Conservation (phyloP, 2,329 filamentous ascomycete genomes). For the Cryphonectria japonica region DNA sequence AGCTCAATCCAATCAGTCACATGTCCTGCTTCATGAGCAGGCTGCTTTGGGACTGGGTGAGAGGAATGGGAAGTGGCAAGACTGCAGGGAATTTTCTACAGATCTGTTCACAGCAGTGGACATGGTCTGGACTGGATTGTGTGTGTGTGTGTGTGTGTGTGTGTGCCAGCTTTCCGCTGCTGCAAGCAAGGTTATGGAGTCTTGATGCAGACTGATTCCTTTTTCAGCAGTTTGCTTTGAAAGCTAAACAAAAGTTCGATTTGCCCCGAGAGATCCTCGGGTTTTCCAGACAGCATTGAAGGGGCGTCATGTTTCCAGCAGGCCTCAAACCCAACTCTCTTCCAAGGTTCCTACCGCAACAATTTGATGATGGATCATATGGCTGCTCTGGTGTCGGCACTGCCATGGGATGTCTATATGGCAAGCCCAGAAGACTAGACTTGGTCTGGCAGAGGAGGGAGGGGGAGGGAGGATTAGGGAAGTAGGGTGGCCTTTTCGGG, state of each 20-base stretch:
- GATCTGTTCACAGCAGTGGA: constrained; percentile 12
- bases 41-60: background rate
- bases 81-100: background rate
- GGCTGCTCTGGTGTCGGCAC: background rate
- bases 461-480: constrained; percentile 1
- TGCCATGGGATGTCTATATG: background rate
- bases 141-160: background rate
- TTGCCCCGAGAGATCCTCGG: constrained; percentile 3
- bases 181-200: constrained; percentile 9
- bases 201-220: constrained; percentile 3
- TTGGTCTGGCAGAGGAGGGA: background rate
- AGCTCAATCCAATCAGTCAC: background rate
- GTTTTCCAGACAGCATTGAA: constrained; percentile 16
- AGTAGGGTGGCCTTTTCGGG: background rate
- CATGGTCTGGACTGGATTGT: background rate
- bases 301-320: constrained; percentile 9
- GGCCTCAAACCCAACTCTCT: background rate
- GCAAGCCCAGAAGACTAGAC: constrained; percentile 5
- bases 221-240: constrained; percentile 11
- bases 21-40: background rate
- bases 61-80: background rate
- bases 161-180: constrained; percentile 8
- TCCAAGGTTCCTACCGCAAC: background rate
- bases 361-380: constrained; percentile 14
- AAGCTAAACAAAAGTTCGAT: constrained; percentile 15